Evolutionary conservation across 2,329 filamentous ascomycete genomes (phyloP).

Genomic region (Ophiostoma quercus): DNA sequence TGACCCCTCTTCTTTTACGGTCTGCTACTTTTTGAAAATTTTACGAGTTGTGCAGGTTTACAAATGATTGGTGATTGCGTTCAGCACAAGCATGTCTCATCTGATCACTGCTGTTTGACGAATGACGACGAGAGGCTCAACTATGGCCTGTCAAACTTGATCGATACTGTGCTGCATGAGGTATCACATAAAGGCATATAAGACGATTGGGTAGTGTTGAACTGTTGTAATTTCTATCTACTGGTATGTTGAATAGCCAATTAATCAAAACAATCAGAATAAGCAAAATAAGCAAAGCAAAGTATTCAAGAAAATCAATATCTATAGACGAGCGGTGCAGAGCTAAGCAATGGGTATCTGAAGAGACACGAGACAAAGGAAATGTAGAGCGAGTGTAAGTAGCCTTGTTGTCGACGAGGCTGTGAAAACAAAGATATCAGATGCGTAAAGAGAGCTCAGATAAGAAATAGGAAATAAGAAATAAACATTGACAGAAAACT

Average conservation of each 20-base stretch:
- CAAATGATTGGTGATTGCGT: neutral
- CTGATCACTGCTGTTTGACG: neutral
- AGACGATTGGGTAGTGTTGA: neutral
- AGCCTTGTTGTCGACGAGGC: neutral
- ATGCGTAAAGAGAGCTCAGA: neutral
- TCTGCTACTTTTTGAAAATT: neutral
- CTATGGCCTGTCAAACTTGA: neutral
- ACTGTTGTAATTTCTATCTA: neutral
- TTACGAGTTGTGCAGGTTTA: neutral
- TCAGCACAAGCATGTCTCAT: neutral
- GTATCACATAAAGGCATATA: neutral
- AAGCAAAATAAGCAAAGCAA: neutral
- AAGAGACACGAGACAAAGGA: constrained; percentile 10
- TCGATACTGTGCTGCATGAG: neutral
- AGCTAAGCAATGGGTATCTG: neutral
- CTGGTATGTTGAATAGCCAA: neutral
- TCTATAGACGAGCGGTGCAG: neutral
- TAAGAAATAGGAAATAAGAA: too few species aligned
- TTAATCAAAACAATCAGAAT: neutral
- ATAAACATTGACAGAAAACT: constrained; percentile 9
- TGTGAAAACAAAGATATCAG: neutral
- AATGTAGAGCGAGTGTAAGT: neutral
- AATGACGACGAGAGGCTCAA: neutral
- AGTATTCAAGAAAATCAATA: neutral
- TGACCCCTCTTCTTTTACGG: neutral